phyloP scores from a whole-genome alignment of 768 basidiomycete species.

The Crepidotus variabilis region DNA sequence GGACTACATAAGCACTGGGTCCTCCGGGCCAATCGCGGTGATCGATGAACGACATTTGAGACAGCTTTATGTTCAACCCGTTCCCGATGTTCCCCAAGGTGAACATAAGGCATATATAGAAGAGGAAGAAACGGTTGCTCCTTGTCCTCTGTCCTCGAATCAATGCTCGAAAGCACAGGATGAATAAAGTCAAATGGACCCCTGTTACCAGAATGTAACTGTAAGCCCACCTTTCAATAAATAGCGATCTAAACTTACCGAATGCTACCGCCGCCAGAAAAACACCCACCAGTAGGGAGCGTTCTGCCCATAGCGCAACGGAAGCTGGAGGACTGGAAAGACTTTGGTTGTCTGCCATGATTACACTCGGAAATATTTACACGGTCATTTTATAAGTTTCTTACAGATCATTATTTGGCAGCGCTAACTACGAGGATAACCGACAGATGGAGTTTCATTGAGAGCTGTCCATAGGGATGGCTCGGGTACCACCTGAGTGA shows the following conservation, averaged over 20 bases:
- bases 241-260: not conserved
- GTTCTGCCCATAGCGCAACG: too few relatives aligned
- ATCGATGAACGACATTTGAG: slow-evolving; percentile 8
- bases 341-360: too few relatives aligned
- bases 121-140: not conserved
- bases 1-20: slow-evolving; percentile 8
- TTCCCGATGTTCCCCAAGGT: slow-evolving; percentile 8
- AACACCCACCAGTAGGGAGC: too few relatives aligned
- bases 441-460: too few relatives aligned
- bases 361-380: too few relatives aligned
- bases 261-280: not conserved
- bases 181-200: not conserved
- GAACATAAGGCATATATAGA: slow-evolving; percentile 10
- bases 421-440: too few relatives aligned
- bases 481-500: too few relatives aligned
- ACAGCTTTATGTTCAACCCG: slow-evolving; percentile 9
- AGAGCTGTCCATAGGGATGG: too few relatives aligned
- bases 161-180: not conserved
- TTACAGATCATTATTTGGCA: too few relatives aligned
- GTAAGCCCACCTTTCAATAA: not conserved
- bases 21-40: slow-evolving; percentile 12
- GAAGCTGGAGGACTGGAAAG: too few relatives aligned
- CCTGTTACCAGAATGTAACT: not conserved
- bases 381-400: too few relatives aligned
- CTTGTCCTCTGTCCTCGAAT: not conserved